Percentiles rank a stretch among this genome's conserved stretches.
Conservation (phyloP, 1,284 basidiomycete genomes). For the Ustilago bromivora region DNA sequence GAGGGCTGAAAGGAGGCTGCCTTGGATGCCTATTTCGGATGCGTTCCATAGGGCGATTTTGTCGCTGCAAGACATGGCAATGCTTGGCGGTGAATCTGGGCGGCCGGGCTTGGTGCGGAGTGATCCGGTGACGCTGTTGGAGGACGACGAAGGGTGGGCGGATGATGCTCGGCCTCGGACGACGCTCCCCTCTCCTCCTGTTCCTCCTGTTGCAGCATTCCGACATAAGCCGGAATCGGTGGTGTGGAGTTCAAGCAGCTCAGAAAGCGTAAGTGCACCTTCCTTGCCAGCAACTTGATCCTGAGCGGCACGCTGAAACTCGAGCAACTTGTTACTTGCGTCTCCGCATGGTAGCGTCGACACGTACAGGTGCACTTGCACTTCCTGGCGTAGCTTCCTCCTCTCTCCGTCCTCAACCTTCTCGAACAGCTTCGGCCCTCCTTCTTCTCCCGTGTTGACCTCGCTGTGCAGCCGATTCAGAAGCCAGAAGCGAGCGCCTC, state of each 20-base stretch:
- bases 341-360: slow-evolving; percentile 83
- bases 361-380: slow-evolving; percentile 80
- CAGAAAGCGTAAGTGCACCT: slow-evolving; percentile 3
- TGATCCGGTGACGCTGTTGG: background rate
- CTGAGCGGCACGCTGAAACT: slow-evolving; percentile 41
- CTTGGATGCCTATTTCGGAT: slow-evolving; percentile 49
- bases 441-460: background rate
- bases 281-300: slow-evolving; percentile 12
- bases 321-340: slow-evolving; percentile 35
- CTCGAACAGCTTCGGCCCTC: slow-evolving; percentile 11
- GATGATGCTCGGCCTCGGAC: slow-evolving; percentile 34
- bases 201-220: background rate
- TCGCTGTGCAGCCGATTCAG: slow-evolving; percentile 76
- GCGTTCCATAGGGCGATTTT: slow-evolving; percentile 56
- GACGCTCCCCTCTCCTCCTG: background rate
- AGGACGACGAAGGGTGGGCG: background rate
- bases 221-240: background rate
- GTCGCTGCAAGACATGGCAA: slow-evolving; percentile 58
- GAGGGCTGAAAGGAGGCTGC: slow-evolving; percentile 39
- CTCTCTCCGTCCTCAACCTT: slow-evolving; percentile 6
- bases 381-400: slow-evolving; percentile 74
- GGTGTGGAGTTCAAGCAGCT: slow-evolving; percentile 17
- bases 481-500: slow-evolving; percentile 84
- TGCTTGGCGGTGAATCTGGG: slow-evolving; percentile 52
- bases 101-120: slow-evolving; percentile 59